Evolutionary conservation across 805 yeast genomes (phyloP).

Genomic region (Wickerhamomyces hampshirensis): DNA sequence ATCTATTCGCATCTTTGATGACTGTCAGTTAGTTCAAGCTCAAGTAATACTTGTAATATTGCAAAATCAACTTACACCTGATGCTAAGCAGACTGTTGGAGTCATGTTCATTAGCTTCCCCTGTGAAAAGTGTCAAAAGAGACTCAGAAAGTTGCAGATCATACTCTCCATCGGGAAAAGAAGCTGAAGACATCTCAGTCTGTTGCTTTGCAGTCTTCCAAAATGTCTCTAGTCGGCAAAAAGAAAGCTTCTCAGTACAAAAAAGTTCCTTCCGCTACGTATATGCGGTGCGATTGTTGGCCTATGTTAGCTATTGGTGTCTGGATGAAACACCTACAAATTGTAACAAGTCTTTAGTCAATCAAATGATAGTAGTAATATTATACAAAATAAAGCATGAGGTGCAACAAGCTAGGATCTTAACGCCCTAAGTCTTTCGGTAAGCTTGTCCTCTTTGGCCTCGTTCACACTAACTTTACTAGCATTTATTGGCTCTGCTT

Average conservation of each 20-base stretch:
- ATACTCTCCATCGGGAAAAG: slow-evolving; percentile 24
- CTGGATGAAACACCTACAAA: not conserved
- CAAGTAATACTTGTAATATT: not conserved
- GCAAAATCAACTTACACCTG: slow-evolving; percentile 16
- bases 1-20: slow-evolving; percentile 10
- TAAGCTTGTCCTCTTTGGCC: slow-evolving; percentile 81
- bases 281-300: no score
- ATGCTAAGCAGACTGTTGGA: slow-evolving; percentile 20
- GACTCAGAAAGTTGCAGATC: slow-evolving; percentile 17
- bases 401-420: slow-evolving; percentile 34
- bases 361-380: not conserved
- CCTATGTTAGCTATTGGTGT: not conserved
- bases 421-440: slow-evolving; percentile 85
- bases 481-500: slow-evolving; percentile 52
- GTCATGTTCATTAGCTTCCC: slow-evolving; percentile 4
- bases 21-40: slow-evolving; percentile 2
- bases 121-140: slow-evolving; percentile 8
- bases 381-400: not conserved
- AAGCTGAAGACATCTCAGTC: slow-evolving; percentile 1
- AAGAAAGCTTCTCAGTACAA: no score
- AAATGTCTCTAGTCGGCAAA: no score
- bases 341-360: no score
- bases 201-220: no score
- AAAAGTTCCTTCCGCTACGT: no score
- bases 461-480: slow-evolving; percentile 35